These are phyloP conservation scores for Zygnema cylindricum DNA, from an alignment of 139 green algal genomes.

Conservation along the genomic window DNA sequence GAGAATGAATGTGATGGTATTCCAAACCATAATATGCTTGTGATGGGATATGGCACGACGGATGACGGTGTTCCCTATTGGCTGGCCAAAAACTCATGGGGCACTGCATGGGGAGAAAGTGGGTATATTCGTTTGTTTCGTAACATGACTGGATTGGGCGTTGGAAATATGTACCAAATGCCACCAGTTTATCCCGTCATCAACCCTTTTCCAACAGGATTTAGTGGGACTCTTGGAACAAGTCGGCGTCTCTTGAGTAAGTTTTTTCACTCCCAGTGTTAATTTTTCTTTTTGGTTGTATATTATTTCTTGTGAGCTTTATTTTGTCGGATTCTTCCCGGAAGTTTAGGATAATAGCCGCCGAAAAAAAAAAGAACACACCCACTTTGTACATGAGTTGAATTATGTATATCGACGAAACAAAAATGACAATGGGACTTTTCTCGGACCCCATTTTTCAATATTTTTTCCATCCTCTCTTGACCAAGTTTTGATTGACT, in stretches of 20 bases:
- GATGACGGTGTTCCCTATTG: slow-evolving; percentile 76
- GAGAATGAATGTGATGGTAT: slow-evolving; percentile 47
- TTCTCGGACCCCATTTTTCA: neutral
- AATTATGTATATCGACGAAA: too few relatives aligned
- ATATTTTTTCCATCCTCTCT: neutral
- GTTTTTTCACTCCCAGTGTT: neutral
- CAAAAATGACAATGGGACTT: neutral
- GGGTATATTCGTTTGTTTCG: slow-evolving; percentile 43
- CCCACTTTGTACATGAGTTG: too few relatives aligned
- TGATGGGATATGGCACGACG: slow-evolving; percentile 89
- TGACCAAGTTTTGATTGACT: too few relatives aligned
- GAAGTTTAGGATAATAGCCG: too few relatives aligned
- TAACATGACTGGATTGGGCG: neutral
- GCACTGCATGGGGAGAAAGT: slow-evolving; percentile 77
- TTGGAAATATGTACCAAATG: neutral
- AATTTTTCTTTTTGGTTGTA: neutral
- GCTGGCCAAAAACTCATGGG: slow-evolving; percentile 97
- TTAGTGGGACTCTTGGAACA: neutral
- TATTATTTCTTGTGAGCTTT: too few relatives aligned
- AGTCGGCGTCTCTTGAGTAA: neutral
- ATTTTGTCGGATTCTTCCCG: too few relatives aligned
- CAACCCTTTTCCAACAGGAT: neutral
- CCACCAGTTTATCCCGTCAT: neutral
- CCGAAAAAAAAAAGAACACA: too few relatives aligned
- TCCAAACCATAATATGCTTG: slow-evolving; percentile 93